A percentile compares a stretch with the other conserved stretches of the same genome.
These are phyloP conservation scores for Craterostigma plantagineum DNA, from an alignment of 257 asterid genomes.

Conservation along the genomic window DNA sequence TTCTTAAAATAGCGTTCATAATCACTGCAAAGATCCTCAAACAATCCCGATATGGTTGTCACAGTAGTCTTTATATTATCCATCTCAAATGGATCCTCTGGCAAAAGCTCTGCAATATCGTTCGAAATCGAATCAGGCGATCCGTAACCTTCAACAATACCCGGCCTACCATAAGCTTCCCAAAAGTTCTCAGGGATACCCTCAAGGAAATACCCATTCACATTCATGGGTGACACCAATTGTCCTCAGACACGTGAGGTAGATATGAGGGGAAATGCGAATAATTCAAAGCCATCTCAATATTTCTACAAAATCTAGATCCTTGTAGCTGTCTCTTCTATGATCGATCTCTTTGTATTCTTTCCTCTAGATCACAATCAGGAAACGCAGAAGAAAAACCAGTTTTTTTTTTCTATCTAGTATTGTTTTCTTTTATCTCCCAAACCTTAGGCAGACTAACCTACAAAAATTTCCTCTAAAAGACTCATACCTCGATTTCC, in stretches of 20 bases:
- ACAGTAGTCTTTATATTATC: constrained; percentile 29
- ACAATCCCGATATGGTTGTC: constrained; percentile 47
- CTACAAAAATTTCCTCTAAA: background rate
- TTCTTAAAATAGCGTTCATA: constrained; percentile 18
- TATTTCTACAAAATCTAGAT: constrained; percentile 14
- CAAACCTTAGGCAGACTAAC: background rate
- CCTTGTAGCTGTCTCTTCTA: background rate
- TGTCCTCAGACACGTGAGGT: constrained; percentile 32
- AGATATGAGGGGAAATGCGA: constrained; percentile 37
- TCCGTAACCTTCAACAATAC: constrained; percentile 18
- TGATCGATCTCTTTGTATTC: background rate
- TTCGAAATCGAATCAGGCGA: constrained; percentile 17
- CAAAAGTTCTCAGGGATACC: constrained; percentile 27
- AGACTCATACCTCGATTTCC: constrained; percentile 35
- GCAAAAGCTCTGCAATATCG: constrained; percentile 36
- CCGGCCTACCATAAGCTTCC: constrained; percentile 18
- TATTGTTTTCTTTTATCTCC: background rate
- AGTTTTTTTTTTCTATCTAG: background rate
- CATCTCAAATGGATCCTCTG: constrained; percentile 69
- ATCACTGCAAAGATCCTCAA: constrained; percentile 33
- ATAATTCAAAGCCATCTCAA: constrained; percentile 55
- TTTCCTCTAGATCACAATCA: constrained; percentile 4
- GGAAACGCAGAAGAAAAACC: background rate
- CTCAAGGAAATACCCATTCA: constrained; percentile 33
- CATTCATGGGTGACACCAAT: constrained; percentile 31